Percentiles rank a stretch among this genome's conserved stretches.
Conservation (phyloP, 2,329 filamentous ascomycete genomes). For the Epichloe brachyelytri region DNA sequence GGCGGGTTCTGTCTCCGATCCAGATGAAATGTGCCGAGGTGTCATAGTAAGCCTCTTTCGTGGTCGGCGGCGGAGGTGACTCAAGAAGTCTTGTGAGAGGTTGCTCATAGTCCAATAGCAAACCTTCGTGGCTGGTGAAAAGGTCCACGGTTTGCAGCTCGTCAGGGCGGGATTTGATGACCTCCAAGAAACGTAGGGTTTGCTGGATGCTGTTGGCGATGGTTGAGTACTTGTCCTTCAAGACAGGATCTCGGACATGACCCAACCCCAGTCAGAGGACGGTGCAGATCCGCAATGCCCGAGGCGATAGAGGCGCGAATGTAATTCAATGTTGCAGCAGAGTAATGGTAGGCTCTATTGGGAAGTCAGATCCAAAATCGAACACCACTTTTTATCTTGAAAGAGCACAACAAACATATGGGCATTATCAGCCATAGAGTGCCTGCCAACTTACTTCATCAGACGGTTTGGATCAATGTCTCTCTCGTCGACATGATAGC, state of each 20-base stretch:
- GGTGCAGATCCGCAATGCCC: conserved; percentile 86
- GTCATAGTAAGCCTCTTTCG: conserved; percentile 67
- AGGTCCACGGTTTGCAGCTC: conserved; percentile 86
- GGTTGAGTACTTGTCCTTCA: conserved; percentile 74
- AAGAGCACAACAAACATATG: not conserved
- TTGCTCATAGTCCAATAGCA: conserved; percentile 91
- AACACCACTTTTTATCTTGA: too few species aligned
- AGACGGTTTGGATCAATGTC: conserved; percentile 72
- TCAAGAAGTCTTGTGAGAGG: conserved; percentile 65
- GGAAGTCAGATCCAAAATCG: not conserved
- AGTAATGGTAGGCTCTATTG: conserved; percentile 79
- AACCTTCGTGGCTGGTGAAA: conserved; percentile 88
- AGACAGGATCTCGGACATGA: conserved; percentile 70
- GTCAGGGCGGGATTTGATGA: conserved; percentile 74
- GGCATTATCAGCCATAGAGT: too few species aligned
- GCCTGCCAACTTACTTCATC: conserved; percentile 41
- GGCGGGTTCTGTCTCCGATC: conserved; percentile 93
- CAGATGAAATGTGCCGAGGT: conserved; percentile 95
- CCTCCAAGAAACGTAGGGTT: conserved; percentile 86
- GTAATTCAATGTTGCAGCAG: conserved; percentile 88
- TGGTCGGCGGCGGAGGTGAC: conserved; percentile 32
- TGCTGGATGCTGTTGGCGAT: conserved; percentile 83
- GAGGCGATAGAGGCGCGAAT: conserved; percentile 71
- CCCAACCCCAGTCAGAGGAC: conserved; percentile 88
- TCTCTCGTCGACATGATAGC: conserved; percentile 63